Conservation (phyloP, 495 filamentous ascomycete species). For the Cryomyces antarcticus region DNA sequence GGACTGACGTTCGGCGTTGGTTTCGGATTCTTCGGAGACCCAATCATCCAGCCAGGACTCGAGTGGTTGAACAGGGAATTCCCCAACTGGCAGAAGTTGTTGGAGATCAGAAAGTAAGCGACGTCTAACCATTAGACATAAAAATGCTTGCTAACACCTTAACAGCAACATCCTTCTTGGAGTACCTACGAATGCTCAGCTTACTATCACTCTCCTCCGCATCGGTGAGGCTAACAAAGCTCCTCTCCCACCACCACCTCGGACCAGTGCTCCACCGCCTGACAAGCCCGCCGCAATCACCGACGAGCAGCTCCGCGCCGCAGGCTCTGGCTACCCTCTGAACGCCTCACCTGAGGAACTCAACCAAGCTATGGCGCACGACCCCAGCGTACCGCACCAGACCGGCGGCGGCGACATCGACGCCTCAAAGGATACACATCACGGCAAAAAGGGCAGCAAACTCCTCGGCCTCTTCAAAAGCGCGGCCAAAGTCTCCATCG, state of each 20-base stretch:
- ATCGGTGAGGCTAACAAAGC: conserved; percentile 69
- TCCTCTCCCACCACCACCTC: conserved; percentile 62
- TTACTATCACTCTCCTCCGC: conserved; percentile 68
- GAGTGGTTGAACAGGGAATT: conserved; percentile 41
- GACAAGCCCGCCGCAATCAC: conserved; percentile 26
- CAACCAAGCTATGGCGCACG: conserved; percentile 21
- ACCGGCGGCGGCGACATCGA: conserved; percentile 18
- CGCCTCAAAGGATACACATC: conserved; percentile 20
- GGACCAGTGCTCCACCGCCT: conserved; percentile 31
- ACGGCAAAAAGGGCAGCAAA: conserved; percentile 24
- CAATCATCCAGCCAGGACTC: conserved; percentile 38
- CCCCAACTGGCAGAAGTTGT: conserved; percentile 55
- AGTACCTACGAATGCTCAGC: conserved; percentile 75
- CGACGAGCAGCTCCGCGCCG: conserved; percentile 23
- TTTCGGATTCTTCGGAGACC: conserved; percentile 64
- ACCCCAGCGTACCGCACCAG: conserved; percentile 15
- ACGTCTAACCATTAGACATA: no score
- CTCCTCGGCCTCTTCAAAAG: conserved; percentile 49
- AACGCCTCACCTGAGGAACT: conserved; percentile 32
- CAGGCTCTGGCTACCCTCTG: conserved; percentile 21
- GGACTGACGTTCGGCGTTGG: conserved; percentile 42
- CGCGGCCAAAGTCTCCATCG: conserved; percentile 43
- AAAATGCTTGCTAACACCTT: not conserved
- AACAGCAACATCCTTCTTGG: conserved; percentile 54
- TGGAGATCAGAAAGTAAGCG: conserved; percentile 45